phyloP scores from a whole-genome alignment of 148 eudicot species.

The Chenopodium album region DNA sequence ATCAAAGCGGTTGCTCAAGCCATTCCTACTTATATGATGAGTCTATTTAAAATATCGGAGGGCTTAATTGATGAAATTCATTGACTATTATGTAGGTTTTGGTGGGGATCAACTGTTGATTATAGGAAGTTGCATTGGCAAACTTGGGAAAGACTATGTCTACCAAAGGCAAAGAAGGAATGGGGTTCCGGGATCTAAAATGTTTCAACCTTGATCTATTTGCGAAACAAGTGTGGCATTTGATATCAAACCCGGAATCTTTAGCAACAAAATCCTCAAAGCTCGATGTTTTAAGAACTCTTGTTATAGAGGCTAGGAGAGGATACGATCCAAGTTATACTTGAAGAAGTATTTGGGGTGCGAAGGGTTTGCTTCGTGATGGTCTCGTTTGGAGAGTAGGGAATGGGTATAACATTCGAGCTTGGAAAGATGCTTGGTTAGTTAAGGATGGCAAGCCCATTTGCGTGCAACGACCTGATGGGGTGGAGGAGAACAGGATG shows the following conservation, averaged over 20 bases:
- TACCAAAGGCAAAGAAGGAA: background rate
- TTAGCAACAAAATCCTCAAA: background rate
- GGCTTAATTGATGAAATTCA: background rate
- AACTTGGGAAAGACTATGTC: background rate
- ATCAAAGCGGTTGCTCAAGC: too few species aligned
- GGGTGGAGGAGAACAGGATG: too few species aligned
- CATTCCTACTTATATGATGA: too few species aligned
- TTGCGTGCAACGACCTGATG: too few species aligned
- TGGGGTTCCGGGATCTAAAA: background rate
- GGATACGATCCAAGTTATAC: background rate
- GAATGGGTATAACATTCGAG: background rate
- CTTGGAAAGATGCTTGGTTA: background rate
- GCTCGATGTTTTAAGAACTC: background rate
- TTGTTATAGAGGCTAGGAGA: background rate
- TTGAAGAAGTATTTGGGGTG: slow-evolving; percentile 10
- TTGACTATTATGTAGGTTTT: background rate
- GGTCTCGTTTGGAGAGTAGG: background rate
- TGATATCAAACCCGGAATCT: background rate
- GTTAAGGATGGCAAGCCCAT: background rate
- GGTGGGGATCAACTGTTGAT: background rate
- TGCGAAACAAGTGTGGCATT: background rate
- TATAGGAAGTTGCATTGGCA: background rate
- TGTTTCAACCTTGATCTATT: background rate
- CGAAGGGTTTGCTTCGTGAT: background rate
- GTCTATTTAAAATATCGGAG: background rate